Evolutionary conservation across 2,329 filamentous ascomycete species (phyloP), one percentile per base, ranked within the genome.

Genomic region (Xylaria arbuscula): DNA sequence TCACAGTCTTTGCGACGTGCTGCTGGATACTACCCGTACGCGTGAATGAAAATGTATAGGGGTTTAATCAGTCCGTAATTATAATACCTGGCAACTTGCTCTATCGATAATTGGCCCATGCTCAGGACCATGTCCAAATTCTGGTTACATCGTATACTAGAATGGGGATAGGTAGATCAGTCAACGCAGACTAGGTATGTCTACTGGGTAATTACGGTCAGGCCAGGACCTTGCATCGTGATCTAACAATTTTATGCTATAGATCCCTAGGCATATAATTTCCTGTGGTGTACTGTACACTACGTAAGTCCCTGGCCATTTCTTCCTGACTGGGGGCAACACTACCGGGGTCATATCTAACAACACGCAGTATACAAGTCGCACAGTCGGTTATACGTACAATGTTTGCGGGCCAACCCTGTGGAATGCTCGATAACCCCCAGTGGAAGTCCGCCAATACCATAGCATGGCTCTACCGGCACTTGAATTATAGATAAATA

Each of bases 141-240:
- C 40, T 45, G 6, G 17, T 17, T 17, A 17, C n/a, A 17, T 17
- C 5, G 40, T n/a, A 45, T 7, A 42, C 40, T n/a, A 45, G 38
- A 42, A 17, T 42, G 38, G 13, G 28, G 28, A 28, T 42, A 42
- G 38, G 38, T 13, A 42, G 13, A 45, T 45, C 17, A 17, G 8
- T 17, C 40, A 45, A 45, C n/a, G 15, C 5, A 28, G 3, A 28
- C 28, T 28, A 28, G 28, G 5, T 45, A 17, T 7, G 40, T 45
- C 17, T n/a, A 45, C 40, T 47, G 32, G 15, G 55, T 47, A 45
- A 45, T 57, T 50, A 19, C 40, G 36, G 36, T 13, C 40, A 66
- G 48, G 19, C 62, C 60, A 56, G 50, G 62, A 57, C 62, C 53
- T 62, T 66, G 53, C 62, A 61, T 56, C 13, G 32, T 55, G 34